These are phyloP conservation scores for Alternaria sp. DNA, from an alignment of 2,329 filamentous ascomycete species.

Conservation along the genomic window DNA sequence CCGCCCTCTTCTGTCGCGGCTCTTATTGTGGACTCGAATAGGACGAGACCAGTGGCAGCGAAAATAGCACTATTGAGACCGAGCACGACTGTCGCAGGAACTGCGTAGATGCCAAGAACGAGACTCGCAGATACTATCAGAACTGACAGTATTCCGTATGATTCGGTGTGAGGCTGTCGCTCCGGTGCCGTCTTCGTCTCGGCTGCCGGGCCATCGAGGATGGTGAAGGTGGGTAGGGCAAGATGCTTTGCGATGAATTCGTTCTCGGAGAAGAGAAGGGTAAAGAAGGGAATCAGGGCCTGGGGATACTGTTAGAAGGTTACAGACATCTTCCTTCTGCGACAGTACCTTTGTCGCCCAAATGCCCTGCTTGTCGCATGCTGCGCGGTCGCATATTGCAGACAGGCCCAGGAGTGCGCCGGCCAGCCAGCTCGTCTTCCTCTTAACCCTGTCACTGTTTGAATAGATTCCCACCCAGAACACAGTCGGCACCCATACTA, in stretches of 20 bases:
- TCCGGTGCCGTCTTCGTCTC: conserved; percentile 31
- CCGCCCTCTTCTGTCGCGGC: conserved; percentile 35
- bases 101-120: conserved; percentile 48
- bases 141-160: conserved; percentile 44
- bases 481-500: conserved; percentile 50
- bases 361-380: conserved; percentile 55
- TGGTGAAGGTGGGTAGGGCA: conserved; percentile 34
- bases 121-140: conserved; percentile 49
- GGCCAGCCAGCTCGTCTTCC: conserved; percentile 51
- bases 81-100: conserved; percentile 50
- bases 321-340: neutral
- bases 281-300: conserved; percentile 48
- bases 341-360: conserved; percentile 57
- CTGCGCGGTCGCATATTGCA: conserved; percentile 55
- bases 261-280: conserved; percentile 43
- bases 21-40: conserved; percentile 51
- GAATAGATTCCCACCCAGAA: conserved; percentile 46
- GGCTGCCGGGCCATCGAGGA: conserved; percentile 32
- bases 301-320: conserved; percentile 24
- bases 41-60: conserved; percentile 51
- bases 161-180: conserved; percentile 24
- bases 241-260: conserved; percentile 37
- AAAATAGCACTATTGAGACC: conserved; percentile 56
- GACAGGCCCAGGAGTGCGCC: conserved; percentile 55
- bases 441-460: conserved; percentile 34